phyloP scores from a whole-genome alignment of 176 grass and related monocot genomes.

The Juncus effusus region DNA sequence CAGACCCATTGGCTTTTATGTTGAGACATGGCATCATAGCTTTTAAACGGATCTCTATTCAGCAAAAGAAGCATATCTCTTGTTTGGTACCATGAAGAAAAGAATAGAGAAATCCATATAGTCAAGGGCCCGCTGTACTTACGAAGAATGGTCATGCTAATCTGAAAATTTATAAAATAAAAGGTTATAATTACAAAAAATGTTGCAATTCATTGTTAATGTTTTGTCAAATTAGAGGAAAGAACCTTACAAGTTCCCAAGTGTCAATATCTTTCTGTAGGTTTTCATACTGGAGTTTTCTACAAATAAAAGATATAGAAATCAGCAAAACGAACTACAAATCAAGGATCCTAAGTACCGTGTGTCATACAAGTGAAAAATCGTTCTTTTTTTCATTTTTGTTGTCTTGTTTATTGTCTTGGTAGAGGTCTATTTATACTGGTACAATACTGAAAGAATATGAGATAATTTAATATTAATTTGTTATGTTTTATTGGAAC shows the following conservation, averaged over 20 bases:
- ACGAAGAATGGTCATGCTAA: slow-evolving; percentile 22
- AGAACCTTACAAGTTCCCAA: slow-evolving; percentile 70
- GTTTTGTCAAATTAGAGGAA: slow-evolving; percentile 7
- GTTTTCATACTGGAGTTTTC: slow-evolving; percentile 44
- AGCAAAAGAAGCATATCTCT: slow-evolving; percentile 24
- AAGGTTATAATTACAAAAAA: neutral
- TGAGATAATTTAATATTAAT: too few relatives aligned
- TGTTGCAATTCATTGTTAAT: neutral
- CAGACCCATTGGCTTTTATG: slow-evolving; percentile 29
- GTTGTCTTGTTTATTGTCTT: too few relatives aligned
- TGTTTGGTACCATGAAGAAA: neutral
- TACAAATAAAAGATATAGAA: slow-evolving; percentile 39
- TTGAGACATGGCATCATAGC: slow-evolving; percentile 10
- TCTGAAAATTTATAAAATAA: slow-evolving; percentile 15
- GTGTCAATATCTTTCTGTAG: slow-evolving; percentile 45
- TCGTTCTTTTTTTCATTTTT: too few relatives aligned
- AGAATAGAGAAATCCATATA: slow-evolving; percentile 21
- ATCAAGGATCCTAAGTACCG: too few relatives aligned
- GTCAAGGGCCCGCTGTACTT: slow-evolving; percentile 17
- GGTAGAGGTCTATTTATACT: too few relatives aligned
- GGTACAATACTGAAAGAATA: too few relatives aligned
- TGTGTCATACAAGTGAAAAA: too few relatives aligned
- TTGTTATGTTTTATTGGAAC: neutral
- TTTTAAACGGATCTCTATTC: slow-evolving; percentile 10
- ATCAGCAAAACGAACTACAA: slow-evolving; percentile 7